phyloP scores from a whole-genome alignment of 179 eudicot species.

The Dionaea muscipula region DNA sequence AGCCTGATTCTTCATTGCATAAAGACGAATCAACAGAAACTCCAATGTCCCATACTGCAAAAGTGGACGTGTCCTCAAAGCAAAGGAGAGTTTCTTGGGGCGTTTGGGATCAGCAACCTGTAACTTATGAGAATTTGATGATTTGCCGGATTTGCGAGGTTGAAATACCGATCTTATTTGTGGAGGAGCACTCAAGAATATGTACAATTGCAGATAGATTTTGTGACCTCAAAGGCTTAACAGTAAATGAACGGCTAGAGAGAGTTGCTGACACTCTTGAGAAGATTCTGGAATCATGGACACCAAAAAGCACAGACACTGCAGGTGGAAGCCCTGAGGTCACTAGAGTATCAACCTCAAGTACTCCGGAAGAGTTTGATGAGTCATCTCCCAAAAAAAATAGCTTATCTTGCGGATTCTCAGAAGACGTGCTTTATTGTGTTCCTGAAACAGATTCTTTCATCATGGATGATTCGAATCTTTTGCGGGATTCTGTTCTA shows the following conservation, averaged over 20 bases:
- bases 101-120: constrained; percentile 49
- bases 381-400: constrained; percentile 36
- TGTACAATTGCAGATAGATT: constrained; percentile 93
- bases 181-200: constrained; percentile 97
- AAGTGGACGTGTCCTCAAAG: constrained; percentile 31
- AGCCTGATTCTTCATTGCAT: constrained; percentile 24
- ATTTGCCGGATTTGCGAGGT: constrained; percentile 98
- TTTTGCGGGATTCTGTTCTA: constrained; percentile 15
- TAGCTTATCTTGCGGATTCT: constrained; percentile 25
- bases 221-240: constrained; percentile 82
- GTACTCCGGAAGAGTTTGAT: constrained; percentile 40
- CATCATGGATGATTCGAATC: constrained; percentile 31
- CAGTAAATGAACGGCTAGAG: constrained; percentile 65
- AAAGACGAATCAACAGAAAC: constrained; percentile 37
- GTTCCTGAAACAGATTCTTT: constrained; percentile 38
- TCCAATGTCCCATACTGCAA: constrained; percentile 28
- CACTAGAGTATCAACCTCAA: constrained; percentile 29
- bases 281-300: constrained; percentile 64
- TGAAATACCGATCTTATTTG: constrained; percentile 88
- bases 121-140: constrained; percentile 53
- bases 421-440: constrained; percentile 54
- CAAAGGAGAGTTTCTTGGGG: constrained; percentile 47
- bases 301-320: constrained; percentile 47
- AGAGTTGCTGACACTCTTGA: constrained; percentile 94
- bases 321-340: constrained; percentile 42